phyloP scores from a whole-genome alignment of 2,329 filamentous ascomycete species.

The Exophiala calicioides region DNA sequence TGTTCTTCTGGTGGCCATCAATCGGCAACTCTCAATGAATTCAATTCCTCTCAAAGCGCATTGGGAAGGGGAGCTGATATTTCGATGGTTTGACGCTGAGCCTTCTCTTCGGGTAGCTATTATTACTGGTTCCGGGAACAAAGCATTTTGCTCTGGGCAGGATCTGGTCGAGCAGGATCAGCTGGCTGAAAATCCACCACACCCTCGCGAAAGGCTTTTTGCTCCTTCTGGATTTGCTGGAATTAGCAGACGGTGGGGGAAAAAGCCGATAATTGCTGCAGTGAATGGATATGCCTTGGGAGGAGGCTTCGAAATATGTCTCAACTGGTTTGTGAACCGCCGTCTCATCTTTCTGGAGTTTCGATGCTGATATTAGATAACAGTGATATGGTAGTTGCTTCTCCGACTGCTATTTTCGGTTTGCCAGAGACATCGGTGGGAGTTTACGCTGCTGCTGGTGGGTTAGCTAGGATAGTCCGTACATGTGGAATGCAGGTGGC shows the following conservation, averaged over 20 bases:
- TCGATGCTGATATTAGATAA: not conserved
- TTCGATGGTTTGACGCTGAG: conserved; percentile 47
- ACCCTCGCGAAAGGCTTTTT: conserved; percentile 1
- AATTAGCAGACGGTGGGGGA: conserved; percentile 59
- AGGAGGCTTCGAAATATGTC: conserved; percentile 69
- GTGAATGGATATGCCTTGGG: conserved; percentile 74
- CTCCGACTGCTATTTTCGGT: conserved; percentile 58
- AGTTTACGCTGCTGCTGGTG: conserved; percentile 69
- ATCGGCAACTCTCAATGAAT: conserved; percentile 44
- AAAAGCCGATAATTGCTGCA: conserved; percentile 73
- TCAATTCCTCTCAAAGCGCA: conserved; percentile 43
- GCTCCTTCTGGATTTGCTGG: conserved; percentile 42
- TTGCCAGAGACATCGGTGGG: conserved; percentile 71
- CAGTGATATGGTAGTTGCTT: conserved; percentile 66
- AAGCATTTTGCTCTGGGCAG: conserved; percentile 46
- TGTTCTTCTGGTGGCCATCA: conserved; percentile 49
- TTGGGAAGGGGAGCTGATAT: conserved; percentile 42
- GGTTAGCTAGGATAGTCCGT: conserved; percentile 65
- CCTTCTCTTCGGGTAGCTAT: conserved; percentile 42
- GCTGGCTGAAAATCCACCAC: conserved; percentile 2
- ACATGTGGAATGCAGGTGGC: conserved; percentile 67
- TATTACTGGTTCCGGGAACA: conserved; percentile 41
- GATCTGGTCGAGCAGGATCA: conserved; percentile 43
- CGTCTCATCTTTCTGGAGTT: not conserved
- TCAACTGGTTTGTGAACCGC: conserved; percentile 10